These are phyloP conservation scores for Didymella arachidicola DNA, from an alignment of 2,329 filamentous ascomycete species.

Conservation along the genomic window DNA sequence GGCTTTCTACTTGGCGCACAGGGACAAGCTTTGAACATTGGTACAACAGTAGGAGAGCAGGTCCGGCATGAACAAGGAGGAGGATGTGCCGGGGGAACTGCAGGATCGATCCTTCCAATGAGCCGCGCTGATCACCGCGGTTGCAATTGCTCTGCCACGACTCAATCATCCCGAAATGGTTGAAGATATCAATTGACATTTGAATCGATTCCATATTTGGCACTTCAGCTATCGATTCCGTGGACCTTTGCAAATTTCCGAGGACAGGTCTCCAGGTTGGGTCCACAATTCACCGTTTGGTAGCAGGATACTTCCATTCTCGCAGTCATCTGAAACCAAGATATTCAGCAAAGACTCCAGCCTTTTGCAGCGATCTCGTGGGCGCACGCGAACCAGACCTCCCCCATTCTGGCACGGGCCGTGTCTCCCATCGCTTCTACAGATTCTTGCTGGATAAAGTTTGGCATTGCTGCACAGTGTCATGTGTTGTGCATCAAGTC, in stretches of 20 bases:
- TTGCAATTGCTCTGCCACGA: constrained; percentile 4
- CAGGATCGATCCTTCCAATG: constrained; percentile 5
- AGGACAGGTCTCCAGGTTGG: constrained; percentile 11
- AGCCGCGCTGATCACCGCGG: constrained; percentile 3
- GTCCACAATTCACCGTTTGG: constrained; percentile 16
- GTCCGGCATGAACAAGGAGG: background rate
- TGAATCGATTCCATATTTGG: constrained; percentile 19
- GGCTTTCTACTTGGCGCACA: background rate
- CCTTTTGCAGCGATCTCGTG: constrained; percentile 14
- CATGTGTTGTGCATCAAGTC: constrained; percentile 33
- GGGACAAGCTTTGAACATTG: background rate
- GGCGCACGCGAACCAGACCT: constrained; percentile 16
- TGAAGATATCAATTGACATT: background rate
- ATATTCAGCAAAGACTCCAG: constrained; percentile 17
- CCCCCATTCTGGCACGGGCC: constrained; percentile 20
- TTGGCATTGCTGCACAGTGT: constrained; percentile 24
- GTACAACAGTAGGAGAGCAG: background rate
- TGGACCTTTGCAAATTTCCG: constrained; percentile 25
- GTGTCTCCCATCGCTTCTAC: constrained; percentile 20
- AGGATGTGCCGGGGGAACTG: constrained; percentile 10
- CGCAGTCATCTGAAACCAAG: constrained; percentile 14
- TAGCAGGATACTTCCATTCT: constrained; percentile 15
- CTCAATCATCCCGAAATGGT: constrained; percentile 1
- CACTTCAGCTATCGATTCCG: constrained; percentile 26
- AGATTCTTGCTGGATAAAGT: constrained; percentile 19